These are phyloP conservation scores for Saturnispora dispora DNA, from an alignment of 805 yeast species.

Conservation along the genomic window DNA sequence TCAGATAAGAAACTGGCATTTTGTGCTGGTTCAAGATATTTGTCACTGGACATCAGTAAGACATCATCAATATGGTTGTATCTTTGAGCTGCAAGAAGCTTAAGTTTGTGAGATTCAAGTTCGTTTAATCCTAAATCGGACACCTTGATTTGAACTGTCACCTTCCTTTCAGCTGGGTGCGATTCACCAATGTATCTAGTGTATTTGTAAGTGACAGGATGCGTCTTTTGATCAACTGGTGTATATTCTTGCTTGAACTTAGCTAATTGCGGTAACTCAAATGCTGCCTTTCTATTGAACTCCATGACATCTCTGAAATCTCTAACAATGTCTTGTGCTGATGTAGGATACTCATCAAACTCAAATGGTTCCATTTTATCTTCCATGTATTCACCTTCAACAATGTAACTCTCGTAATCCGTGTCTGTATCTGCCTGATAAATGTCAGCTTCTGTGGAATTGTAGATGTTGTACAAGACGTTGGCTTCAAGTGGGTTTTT, in stretches of 20 bases:
- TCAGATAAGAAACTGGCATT: slow-evolving; percentile 69
- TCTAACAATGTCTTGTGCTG: slow-evolving; percentile 62
- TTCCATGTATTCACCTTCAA: slow-evolving; percentile 25
- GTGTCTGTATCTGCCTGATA: slow-evolving; percentile 32
- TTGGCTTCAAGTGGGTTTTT: slow-evolving; percentile 21
- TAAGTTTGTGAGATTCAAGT: slow-evolving; percentile 60
- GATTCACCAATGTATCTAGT: slow-evolving; percentile 66
- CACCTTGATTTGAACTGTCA: slow-evolving; percentile 48
- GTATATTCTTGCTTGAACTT: slow-evolving; percentile 64
- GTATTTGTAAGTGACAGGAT: slow-evolving; percentile 61
- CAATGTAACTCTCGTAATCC: slow-evolving; percentile 33
- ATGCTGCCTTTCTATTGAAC: slow-evolving; percentile 77
- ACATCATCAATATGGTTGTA: slow-evolving; percentile 53
- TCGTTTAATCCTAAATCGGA: slow-evolving; percentile 43
- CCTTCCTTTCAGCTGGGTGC: slow-evolving; percentile 63
- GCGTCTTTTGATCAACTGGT: slow-evolving; percentile 34
- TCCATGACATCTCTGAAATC: slow-evolving; percentile 70
- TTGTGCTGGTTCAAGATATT: slow-evolving; percentile 71
- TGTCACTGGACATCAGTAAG: slow-evolving; percentile 56
- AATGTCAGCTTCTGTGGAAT: slow-evolving; percentile 38
- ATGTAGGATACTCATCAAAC: slow-evolving; percentile 57
- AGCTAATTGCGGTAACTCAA: slow-evolving; percentile 79
- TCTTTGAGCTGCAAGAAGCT: slow-evolving; percentile 69
- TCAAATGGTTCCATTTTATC: slow-evolving; percentile 33
- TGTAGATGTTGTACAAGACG: slow-evolving; percentile 23